phyloP scores from a whole-genome alignment of 2,329 filamentous ascomycete species.

The Hypocrella siamensis region DNA sequence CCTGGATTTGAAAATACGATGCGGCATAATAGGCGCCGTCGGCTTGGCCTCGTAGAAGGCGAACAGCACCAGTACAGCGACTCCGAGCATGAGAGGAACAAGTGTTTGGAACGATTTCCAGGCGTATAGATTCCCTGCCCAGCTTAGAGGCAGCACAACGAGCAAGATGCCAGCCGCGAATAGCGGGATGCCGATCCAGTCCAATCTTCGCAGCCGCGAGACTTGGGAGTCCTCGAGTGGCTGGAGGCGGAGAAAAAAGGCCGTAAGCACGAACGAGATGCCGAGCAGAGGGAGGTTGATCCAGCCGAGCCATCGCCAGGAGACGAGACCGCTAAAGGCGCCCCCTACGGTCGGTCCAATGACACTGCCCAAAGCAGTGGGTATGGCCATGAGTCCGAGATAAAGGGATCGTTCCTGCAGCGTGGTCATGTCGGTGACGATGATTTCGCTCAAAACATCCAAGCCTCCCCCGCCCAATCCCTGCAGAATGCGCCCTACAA shows the following conservation, averaged over 20 bases:
- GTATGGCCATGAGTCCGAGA: conserved; percentile 10
- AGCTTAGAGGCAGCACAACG: conserved; percentile 16
- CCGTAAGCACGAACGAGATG: conserved; percentile 6
- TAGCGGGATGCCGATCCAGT: conserved; percentile 15
- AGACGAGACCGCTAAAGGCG: conserved; percentile 8
- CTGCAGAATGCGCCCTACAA: conserved; percentile 16
- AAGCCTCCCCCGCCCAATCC: conserved; percentile 17
- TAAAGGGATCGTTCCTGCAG: conserved; percentile 15
- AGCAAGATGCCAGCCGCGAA: conserved; percentile 10
- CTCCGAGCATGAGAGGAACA: conserved; percentile 15
- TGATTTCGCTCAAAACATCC: conserved; percentile 13
- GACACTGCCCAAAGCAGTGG: conserved; percentile 8
- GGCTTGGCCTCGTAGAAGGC: conserved; percentile 14
- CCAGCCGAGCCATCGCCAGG: conserved; percentile 19
- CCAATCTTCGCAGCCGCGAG: conserved; percentile 13
- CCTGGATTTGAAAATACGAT: conserved; percentile 13
- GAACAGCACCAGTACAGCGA: conserved; percentile 12
- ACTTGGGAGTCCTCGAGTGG: conserved; percentile 1
- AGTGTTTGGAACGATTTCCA: conserved; percentile 18
- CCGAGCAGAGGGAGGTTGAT: conserved; percentile 15
- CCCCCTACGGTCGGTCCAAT: conserved; percentile 12
- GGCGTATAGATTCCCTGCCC: conserved; percentile 16
- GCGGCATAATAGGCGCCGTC: conserved; percentile 14
- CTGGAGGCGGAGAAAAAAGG: conserved; percentile 10
- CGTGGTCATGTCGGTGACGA: conserved; percentile 18